phyloP scores from a whole-genome alignment of 2,329 filamentous ascomycete species.

The Ustulina deusta region DNA sequence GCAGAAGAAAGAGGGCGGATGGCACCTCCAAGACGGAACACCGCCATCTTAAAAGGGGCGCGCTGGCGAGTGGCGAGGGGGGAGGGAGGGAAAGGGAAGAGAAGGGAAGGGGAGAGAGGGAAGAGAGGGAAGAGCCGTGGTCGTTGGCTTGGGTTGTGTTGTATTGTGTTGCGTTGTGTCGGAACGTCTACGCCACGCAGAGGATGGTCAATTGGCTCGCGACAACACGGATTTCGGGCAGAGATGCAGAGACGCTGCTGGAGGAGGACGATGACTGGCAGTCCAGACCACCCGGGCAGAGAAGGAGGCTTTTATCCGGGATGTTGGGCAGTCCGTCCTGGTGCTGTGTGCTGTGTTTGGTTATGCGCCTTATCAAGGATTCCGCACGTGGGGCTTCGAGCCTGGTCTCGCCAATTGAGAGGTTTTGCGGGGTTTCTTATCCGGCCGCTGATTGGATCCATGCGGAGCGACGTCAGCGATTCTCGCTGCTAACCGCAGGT shows the following conservation, averaged over 20 bases:
- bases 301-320: slow-evolving; percentile 1
- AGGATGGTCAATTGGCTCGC: slow-evolving; percentile 32
- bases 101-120: background rate
- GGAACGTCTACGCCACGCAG: slow-evolving; percentile 23
- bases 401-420: slow-evolving; percentile 29
- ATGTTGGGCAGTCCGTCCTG: slow-evolving; percentile 18
- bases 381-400: slow-evolving; percentile 37
- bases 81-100: background rate
- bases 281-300: background rate
- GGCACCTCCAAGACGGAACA: slow-evolving; percentile 47
- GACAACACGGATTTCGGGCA: slow-evolving; percentile 1
- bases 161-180: background rate
- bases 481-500: slow-evolving; percentile 17
- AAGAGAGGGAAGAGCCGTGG: background rate
- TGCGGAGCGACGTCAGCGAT: slow-evolving; percentile 37
- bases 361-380: slow-evolving; percentile 39
- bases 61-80: background rate
- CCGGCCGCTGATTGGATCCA: slow-evolving; percentile 25
- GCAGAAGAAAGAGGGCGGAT: slow-evolving; percentile 45
- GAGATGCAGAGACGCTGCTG: slow-evolving; percentile 2
- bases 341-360: slow-evolving; percentile 7
- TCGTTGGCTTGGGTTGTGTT: background rate
- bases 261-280: background rate
- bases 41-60: slow-evolving; percentile 44
- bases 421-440: slow-evolving; percentile 46